phyloP scores from a whole-genome alignment of 768 basidiomycete genomes.

The Pulveroboletus sp. region DNA sequence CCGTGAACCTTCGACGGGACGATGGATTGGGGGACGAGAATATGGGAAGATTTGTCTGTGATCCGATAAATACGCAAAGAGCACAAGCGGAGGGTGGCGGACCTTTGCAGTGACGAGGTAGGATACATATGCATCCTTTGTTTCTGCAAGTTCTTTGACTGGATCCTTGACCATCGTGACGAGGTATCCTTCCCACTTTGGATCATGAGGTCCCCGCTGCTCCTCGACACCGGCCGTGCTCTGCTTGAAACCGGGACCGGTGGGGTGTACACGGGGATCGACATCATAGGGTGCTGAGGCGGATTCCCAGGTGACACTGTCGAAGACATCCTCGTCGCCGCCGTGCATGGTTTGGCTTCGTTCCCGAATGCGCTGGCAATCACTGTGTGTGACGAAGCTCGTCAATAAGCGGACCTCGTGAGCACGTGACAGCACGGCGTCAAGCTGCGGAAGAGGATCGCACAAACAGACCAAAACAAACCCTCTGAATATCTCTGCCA shows the following conservation, averaged over 20 bases:
- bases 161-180: slow-evolving; percentile 86
- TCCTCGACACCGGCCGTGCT: slow-evolving; percentile 70
- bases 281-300: slow-evolving; percentile 57
- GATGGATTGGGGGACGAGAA: slow-evolving; percentile 76
- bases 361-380: not conserved
- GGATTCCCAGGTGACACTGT: slow-evolving; percentile 89
- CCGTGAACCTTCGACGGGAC: slow-evolving; percentile 88
- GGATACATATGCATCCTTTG: slow-evolving; percentile 95
- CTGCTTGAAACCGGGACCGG: slow-evolving; percentile 79
- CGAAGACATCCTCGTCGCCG: slow-evolving; percentile 88
- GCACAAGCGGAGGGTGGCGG: slow-evolving; percentile 16
- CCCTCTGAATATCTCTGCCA: slow-evolving; percentile 20
- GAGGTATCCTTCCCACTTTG: slow-evolving; percentile 90
- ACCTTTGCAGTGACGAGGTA: slow-evolving; percentile 91
- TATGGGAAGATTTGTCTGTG: slow-evolving; percentile 85
- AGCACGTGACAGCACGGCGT: slow-evolving; percentile 24
- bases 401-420: slow-evolving; percentile 5
- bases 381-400: slow-evolving; percentile 2
- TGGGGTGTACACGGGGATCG: slow-evolving; percentile 36
- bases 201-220: slow-evolving; percentile 66
- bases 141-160: slow-evolving; percentile 93
- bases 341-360: slow-evolving; percentile 56
- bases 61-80: slow-evolving; percentile 8
- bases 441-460: slow-evolving; percentile 10
- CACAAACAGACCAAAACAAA: slow-evolving; percentile 29